Evolutionary conservation across 371 early-diverging fungal species (phyloP).

Genomic region (Apophysomyces elegans): DNA sequence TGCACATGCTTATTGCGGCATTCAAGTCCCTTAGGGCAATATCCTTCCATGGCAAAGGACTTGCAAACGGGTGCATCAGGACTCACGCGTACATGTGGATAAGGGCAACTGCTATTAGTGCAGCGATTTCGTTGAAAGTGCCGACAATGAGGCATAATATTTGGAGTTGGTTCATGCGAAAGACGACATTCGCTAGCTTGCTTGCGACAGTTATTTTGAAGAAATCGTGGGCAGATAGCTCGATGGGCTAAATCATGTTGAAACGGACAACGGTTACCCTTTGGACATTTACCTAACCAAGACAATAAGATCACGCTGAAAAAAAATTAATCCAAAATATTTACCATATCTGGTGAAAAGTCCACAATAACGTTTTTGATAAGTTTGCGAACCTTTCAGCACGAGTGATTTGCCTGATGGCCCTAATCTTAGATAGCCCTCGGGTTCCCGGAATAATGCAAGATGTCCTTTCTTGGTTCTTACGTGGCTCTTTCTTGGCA

Average conservation of each 20-base stretch:
- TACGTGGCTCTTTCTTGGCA: slow-evolving; percentile 11
- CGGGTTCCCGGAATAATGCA: slow-evolving; percentile 37
- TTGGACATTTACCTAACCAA: slow-evolving; percentile 43
- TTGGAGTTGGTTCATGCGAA: slow-evolving; percentile 53
- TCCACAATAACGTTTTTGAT: slow-evolving; percentile 34
- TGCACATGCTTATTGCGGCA: slow-evolving; percentile 61
- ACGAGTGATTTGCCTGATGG: slow-evolving; percentile 37
- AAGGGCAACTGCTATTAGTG: slow-evolving; percentile 51
- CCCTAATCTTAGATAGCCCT: slow-evolving; percentile 50
- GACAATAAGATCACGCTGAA: background rate
- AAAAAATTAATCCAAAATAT: background rate
- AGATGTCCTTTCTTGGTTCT: slow-evolving; percentile 50
- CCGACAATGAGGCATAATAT: slow-evolving; percentile 57
- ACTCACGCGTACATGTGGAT: slow-evolving; percentile 56
- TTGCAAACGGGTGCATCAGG: slow-evolving; percentile 59
- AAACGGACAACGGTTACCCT: slow-evolving; percentile 39
- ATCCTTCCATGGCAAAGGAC: slow-evolving; percentile 62
- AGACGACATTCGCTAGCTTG: slow-evolving; percentile 41
- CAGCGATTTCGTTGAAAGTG: slow-evolving; percentile 60
- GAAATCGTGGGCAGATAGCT: slow-evolving; percentile 60
- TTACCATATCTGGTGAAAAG: slow-evolving; percentile 49
- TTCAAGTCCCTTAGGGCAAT: slow-evolving; percentile 51
- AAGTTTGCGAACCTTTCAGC: slow-evolving; percentile 18
- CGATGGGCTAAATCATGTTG: slow-evolving; percentile 53
- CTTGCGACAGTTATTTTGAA: slow-evolving; percentile 48